phyloP scores from a whole-genome alignment of 495 filamentous ascomycete species.

The Copromyces sp. region DNA sequence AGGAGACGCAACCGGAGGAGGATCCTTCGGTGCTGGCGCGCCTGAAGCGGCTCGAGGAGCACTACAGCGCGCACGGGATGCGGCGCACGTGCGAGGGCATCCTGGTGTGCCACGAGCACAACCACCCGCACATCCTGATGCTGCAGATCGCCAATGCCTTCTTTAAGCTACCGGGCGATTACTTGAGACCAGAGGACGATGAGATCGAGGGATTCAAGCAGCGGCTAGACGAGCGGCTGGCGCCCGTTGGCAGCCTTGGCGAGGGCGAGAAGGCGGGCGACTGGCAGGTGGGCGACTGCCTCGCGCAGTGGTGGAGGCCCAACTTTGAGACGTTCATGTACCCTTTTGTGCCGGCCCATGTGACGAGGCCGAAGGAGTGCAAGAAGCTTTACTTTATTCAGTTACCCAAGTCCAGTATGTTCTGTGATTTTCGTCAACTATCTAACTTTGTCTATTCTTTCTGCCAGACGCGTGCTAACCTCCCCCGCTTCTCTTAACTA shows the following conservation, averaged over 20 bases:
- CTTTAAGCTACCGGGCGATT: conserved; percentile 97
- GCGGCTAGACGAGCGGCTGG: conserved; percentile 83
- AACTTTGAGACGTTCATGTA: conserved; percentile 99
- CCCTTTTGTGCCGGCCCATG: conserved; percentile 89
- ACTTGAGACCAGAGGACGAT: conserved; percentile 79
- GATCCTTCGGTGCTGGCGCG: conserved; percentile 91
- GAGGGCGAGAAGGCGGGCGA: conserved; percentile 80
- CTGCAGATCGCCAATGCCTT: conserved; percentile 98
- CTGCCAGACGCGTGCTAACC: conserved; percentile 11
- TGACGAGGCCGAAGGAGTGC: conserved; percentile 95
- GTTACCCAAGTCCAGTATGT: conserved; percentile 79
- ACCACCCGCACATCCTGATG: conserved; percentile 97
- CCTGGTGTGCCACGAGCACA: conserved; percentile 96
- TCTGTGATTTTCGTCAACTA: neutral
- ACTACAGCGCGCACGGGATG: conserved; percentile 90
- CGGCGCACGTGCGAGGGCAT: conserved; percentile 93
- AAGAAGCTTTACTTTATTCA: conserved; percentile 98
- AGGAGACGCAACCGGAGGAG: conserved; percentile 96
- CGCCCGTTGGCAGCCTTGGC: conserved; percentile 79
- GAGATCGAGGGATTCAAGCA: conserved; percentile 90
- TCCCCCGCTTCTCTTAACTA: neutral
- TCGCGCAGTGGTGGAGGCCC: conserved; percentile 97
- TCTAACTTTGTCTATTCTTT: neutral
- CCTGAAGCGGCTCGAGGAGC: conserved; percentile 84
- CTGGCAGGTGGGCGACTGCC: conserved; percentile 88